Conservation (phyloP, 2,329 filamentous ascomycete genomes). For the Colletotrichum sp. region DNA sequence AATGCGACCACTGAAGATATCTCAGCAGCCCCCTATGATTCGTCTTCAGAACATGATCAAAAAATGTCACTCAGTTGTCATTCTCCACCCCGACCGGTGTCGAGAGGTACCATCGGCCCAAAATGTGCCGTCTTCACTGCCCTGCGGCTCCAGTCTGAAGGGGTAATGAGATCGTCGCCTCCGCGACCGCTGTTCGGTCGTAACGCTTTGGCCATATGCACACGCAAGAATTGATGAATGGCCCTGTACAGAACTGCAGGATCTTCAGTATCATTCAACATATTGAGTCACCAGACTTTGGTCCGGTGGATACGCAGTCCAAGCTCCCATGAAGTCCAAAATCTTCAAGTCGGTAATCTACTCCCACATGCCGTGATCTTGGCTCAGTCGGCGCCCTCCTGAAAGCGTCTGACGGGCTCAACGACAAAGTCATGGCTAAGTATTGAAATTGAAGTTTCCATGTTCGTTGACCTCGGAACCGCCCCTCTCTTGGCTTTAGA, state of each 20-base stretch:
- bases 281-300: not conserved
- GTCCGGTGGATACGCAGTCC: not conserved
- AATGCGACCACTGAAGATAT: not conserved
- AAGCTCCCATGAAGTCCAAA: not conserved
- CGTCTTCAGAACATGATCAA: not conserved
- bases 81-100: not conserved
- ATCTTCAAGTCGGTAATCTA: not conserved
- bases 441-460: not conserved
- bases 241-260: not conserved
- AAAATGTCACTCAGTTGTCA: not conserved
- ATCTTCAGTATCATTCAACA: not conserved
- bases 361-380: not conserved
- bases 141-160: not conserved
- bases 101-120: not conserved
- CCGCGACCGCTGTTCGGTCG: not conserved
- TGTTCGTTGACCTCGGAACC: not conserved
- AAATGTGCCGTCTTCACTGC: not conserved
- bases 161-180: not conserved
- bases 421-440: not conserved
- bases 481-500: not conserved
- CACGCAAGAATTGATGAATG: not conserved
- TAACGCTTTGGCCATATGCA: not conserved
- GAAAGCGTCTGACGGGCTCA: not conserved
- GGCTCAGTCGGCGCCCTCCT: not conserved
- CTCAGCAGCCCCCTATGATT: not conserved